Base-by-base conservation (phyloP, 371 early-diverging fungal species). In the Mortierella sp. region DNA sequence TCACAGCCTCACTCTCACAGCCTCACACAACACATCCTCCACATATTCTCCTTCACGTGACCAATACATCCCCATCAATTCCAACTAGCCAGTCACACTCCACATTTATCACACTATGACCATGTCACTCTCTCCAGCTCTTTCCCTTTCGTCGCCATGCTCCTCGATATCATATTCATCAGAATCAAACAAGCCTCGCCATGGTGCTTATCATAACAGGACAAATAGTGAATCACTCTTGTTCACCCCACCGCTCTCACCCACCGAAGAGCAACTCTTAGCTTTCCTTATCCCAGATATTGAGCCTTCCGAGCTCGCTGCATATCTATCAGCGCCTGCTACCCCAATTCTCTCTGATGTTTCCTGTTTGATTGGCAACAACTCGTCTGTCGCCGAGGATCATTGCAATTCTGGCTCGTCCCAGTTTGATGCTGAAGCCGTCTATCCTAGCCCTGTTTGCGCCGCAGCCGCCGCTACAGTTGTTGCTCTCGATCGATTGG, bases 211-310 rank as follows among this genome's bases (percentile, higher is more conserved):
- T 17, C 77, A 71, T 47, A 64, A 47, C 61, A 53, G 71, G 26
- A 57, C 69, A 31, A 65, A 26, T 37, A 75, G 76, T 53, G 79
- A 79, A 61, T 73, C 74, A 5, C 57, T 79, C 22, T 61, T 73
- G 19, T 79, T 72, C 64, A 79, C 79, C n/a, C 79, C 79, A n/a
- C 79, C 79, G 17, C 70, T 79, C 31, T 79, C 79, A 0, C 79
- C 79, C 4, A 79, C 79, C 10, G 79, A 79, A 56, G 79, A 79
- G 29, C 79, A 79, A 28, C 70, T 79, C 26, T 49, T 79, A 6
- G 79, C 79, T 64, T 73, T 79, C 60, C 59, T 79, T 53, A 79
- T 79, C 68, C 79, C 79, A 13, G 79, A 79, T 56, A 79, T 79
- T 70, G 74, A 73, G 35, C 79, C 79, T 23, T 66, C 74, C 34